These are phyloP conservation scores for Rhododendron vialii DNA, from an alignment of 148 eudicot genomes.

Conservation along the genomic window DNA sequence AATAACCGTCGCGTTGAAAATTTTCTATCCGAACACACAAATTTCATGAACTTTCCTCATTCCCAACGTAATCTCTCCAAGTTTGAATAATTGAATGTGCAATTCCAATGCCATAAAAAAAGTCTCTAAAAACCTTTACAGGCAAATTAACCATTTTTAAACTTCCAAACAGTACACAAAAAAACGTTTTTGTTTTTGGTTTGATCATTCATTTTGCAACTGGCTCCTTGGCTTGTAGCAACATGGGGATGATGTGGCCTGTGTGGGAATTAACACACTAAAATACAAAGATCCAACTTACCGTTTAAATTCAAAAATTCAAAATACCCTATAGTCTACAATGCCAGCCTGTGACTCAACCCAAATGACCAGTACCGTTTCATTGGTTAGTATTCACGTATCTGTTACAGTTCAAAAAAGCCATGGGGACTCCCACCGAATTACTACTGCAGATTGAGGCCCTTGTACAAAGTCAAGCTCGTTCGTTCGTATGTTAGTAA, in stretches of 20 bases:
- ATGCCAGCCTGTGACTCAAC: not conserved
- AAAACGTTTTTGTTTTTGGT: not conserved
- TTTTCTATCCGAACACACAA: not conserved
- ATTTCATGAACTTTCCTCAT: not conserved
- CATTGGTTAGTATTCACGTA: not conserved
- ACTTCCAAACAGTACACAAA: not conserved
- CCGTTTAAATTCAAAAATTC: slow-evolving; percentile 30
- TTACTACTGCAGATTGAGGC: too few species aligned
- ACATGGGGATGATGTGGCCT: not conserved
- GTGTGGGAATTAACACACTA: not conserved
- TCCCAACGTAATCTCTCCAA: not conserved
- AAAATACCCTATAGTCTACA: not conserved
- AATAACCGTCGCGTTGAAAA: too few species aligned
- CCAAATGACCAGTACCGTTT: not conserved
- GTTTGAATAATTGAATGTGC: not conserved
- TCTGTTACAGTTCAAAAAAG: too few species aligned
- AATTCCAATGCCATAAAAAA: not conserved
- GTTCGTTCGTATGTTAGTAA: too few species aligned
- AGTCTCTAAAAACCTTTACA: not conserved
- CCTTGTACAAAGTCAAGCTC: too few species aligned
- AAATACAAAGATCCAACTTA: not conserved
- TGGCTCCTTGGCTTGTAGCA: not conserved
- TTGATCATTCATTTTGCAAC: not conserved
- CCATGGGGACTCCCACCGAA: too few species aligned
- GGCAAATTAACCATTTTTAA: not conserved